These are phyloP conservation scores for Musa itinerans DNA, from an alignment of 176 grass and related monocot genomes.

Conservation along the genomic window DNA sequence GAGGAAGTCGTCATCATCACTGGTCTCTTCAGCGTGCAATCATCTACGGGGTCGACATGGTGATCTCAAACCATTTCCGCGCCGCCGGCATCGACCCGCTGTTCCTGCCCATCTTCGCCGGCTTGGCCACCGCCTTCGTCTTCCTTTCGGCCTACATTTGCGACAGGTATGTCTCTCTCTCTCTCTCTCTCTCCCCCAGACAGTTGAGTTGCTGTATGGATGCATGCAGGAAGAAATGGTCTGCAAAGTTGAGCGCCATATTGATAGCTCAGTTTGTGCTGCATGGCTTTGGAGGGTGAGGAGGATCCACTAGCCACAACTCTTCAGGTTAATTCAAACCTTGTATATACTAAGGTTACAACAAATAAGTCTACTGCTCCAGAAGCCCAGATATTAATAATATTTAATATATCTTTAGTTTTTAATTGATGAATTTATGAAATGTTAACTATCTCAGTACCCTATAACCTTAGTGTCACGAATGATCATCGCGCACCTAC, in stretches of 20 bases:
- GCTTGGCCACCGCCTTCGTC: slow-evolving; percentile 24
- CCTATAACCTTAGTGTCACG: too few relatives aligned
- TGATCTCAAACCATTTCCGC: slow-evolving; percentile 37
- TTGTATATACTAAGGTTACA: background rate
- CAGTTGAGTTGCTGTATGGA: background rate
- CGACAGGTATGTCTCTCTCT: slow-evolving; percentile 22
- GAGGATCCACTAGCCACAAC: too few relatives aligned
- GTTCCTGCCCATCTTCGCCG: slow-evolving; percentile 37
- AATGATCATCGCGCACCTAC: too few relatives aligned
- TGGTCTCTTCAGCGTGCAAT: slow-evolving; percentile 41
- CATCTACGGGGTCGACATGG: slow-evolving; percentile 32
- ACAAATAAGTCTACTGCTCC: too few relatives aligned
- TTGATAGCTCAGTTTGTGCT: slow-evolving; percentile 25
- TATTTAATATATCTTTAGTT: too few relatives aligned
- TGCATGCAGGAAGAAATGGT: slow-evolving; percentile 40
- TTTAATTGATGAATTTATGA: too few relatives aligned
- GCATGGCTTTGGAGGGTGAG: slow-evolving; percentile 48
- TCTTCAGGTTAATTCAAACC: too few relatives aligned
- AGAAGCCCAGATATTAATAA: too few relatives aligned
- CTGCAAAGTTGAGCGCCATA: slow-evolving; percentile 24
- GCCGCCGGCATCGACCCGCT: slow-evolving; percentile 30
- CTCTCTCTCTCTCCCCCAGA: too few relatives aligned
- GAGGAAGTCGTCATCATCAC: slow-evolving; percentile 28
- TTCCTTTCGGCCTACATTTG: slow-evolving; percentile 28
- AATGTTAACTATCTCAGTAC: too few relatives aligned